Percentiles rank a stretch among this genome's conserved stretches.
These are phyloP conservation scores for Phytophthora cryptogea DNA, from an alignment of 352 stramenopile genomes.

Conservation along the genomic window DNA sequence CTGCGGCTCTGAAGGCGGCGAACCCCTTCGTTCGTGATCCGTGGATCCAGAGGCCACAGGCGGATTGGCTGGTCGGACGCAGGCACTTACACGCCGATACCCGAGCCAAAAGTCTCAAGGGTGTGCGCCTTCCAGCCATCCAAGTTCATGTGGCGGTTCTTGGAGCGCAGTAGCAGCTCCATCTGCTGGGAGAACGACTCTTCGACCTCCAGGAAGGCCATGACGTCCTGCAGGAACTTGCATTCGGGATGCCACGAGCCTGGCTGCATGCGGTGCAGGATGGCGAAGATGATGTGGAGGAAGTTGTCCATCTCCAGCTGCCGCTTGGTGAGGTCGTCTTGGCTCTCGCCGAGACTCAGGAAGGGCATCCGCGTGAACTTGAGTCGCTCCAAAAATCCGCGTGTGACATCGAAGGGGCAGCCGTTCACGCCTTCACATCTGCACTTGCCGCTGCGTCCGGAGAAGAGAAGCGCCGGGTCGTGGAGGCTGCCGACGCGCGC, in stretches of 20 bases:
- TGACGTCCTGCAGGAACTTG: constrained; percentile 80
- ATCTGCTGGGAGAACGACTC: constrained; percentile 75
- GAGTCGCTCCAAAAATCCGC: constrained; percentile 73
- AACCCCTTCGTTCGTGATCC: constrained; percentile 44
- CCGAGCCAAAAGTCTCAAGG: constrained; percentile 74
- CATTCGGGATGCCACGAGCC: constrained; percentile 70
- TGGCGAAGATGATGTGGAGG: constrained; percentile 77
- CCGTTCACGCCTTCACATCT: constrained; percentile 55
- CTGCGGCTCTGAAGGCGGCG: constrained; percentile 23
- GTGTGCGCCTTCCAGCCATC: constrained; percentile 81
- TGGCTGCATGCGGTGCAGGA: constrained; percentile 78
- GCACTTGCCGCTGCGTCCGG: constrained; percentile 52
- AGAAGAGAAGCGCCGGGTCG: constrained; percentile 41
- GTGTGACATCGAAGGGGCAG: constrained; percentile 75
- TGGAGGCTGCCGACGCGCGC: constrained; percentile 56
- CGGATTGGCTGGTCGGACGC: not conserved
- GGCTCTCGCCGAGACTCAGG: constrained; percentile 50
- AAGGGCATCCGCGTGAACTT: constrained; percentile 81
- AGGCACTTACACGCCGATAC: constrained; percentile 58
- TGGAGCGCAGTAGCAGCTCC: constrained; percentile 63
- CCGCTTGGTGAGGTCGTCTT: constrained; percentile 57
- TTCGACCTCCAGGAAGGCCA: constrained; percentile 79
- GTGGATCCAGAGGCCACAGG: constrained; percentile 20
- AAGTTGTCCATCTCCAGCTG: constrained; percentile 87
- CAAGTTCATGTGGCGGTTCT: constrained; percentile 72